Evolutionary conservation across 1,139 yeast genomes (phyloP).

Genomic region (Saccharomyces hybrid): DNA sequence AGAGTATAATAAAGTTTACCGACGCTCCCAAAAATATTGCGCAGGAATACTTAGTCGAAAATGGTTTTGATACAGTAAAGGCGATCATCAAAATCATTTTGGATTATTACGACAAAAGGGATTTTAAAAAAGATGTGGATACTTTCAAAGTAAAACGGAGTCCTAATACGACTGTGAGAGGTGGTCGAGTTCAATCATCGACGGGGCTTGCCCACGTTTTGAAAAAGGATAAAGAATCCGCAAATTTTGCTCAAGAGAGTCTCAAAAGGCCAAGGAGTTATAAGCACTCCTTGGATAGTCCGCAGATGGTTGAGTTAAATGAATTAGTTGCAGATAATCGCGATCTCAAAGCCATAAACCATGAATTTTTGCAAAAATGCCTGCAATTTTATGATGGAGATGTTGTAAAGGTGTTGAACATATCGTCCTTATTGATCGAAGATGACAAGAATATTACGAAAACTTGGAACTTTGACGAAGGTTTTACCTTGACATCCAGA

Average conservation of each 20-base stretch:
- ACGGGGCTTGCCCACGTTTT: slow-evolving; percentile 16
- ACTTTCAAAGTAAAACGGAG: neutral
- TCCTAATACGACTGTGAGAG: neutral
- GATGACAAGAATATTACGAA: neutral
- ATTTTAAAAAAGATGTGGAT: neutral
- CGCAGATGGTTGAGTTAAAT: slow-evolving; percentile 13
- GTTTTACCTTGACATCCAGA: neutral
- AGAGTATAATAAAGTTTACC: slow-evolving; percentile 15
- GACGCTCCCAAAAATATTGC: slow-evolving; percentile 14
- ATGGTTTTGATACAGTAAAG: slow-evolving; percentile 10
- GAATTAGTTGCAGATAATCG: slow-evolving; percentile 13
- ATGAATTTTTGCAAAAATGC: slow-evolving; percentile 35
- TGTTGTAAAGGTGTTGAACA: slow-evolving; percentile 9
- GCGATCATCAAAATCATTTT: slow-evolving; percentile 19
- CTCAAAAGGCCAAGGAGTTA: neutral
- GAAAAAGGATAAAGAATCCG: neutral
- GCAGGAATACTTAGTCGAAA: slow-evolving; percentile 14
- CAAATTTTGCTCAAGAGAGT: neutral
- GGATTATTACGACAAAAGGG: slow-evolving; percentile 5
- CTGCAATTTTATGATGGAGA: slow-evolving; percentile 39
- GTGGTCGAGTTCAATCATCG: slow-evolving; percentile 16
- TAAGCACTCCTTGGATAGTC: slow-evolving; percentile 5
- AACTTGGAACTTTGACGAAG: neutral
- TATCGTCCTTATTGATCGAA: neutral
- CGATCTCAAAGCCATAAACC: slow-evolving; percentile 15